A percentile compares a stretch with the other conserved stretches of the same genome.
Evolutionary conservation across 2,329 filamentous ascomycete genomes (phyloP).

Genomic region (Paradendryphiella salina): DNA sequence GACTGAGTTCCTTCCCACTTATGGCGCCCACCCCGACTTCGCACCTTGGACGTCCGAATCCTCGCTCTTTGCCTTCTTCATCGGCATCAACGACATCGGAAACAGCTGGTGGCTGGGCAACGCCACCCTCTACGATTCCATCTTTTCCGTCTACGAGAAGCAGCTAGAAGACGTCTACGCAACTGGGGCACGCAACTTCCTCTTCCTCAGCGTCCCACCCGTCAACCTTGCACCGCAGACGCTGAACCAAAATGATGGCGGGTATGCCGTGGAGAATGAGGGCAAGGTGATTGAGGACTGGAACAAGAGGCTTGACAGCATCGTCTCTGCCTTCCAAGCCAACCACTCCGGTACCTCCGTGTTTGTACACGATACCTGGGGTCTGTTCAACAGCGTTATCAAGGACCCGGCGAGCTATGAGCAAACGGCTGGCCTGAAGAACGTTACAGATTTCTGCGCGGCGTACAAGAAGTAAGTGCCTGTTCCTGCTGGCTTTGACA

Average conservation of each 20-base stretch:
- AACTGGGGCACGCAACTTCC: conserved; percentile 54
- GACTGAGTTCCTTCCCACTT: conserved; percentile 49
- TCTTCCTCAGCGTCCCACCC: conserved; percentile 53
- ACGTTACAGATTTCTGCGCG: conserved; percentile 59
- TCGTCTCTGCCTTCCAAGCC: conserved; percentile 50
- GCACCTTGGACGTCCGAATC: conserved; percentile 51
- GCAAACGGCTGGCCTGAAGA: conserved; percentile 58
- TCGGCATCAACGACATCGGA: conserved; percentile 62
- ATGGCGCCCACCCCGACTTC: conserved; percentile 40
- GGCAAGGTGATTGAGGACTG: conserved; percentile 55
- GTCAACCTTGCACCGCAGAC: conserved; percentile 59
- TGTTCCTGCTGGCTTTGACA: neutral
- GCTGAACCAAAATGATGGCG: conserved; percentile 43
- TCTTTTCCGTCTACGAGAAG: conserved; percentile 45
- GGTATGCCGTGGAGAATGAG: conserved; percentile 37
- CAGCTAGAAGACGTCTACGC: conserved; percentile 50
- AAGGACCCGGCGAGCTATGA: conserved; percentile 55
- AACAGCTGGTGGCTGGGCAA: conserved; percentile 53
- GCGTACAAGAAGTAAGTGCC: conserved; percentile 55
- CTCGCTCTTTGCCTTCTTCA: conserved; percentile 57
- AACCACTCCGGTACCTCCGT: conserved; percentile 47
- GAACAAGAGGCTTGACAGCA: conserved; percentile 52
- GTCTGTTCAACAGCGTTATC: conserved; percentile 57
- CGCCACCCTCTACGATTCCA: conserved; percentile 37
- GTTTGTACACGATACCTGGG: conserved; percentile 59